A percentile compares a stretch with the other conserved stretches of the same genome.
Conservation (phyloP, 83 land plant species). For the Diphasiastrum complanatum region DNA sequence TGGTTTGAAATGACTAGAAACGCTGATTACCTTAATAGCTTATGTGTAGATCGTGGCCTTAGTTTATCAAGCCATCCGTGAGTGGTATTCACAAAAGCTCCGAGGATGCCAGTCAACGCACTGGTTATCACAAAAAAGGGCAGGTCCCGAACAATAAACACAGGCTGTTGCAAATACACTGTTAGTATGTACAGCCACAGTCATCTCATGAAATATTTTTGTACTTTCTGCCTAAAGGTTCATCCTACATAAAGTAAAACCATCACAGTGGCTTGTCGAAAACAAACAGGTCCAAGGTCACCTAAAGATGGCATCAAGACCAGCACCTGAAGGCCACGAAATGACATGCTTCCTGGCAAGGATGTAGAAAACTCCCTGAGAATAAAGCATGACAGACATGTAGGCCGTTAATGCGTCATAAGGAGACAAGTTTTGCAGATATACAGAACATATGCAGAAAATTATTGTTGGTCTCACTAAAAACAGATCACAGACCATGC, state of each 20-base stretch:
- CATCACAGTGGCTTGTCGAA: background rate
- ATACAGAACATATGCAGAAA: no score
- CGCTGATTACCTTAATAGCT: slow-evolving; percentile 25
- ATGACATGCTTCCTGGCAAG: slow-evolving; percentile 36
- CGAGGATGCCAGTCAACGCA: slow-evolving; percentile 36
- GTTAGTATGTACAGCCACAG: no score
- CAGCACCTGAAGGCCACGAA: slow-evolving; percentile 35
- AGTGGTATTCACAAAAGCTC: slow-evolving; percentile 36
- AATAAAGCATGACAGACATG: background rate
- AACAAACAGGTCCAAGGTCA: background rate
- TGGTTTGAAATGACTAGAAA: background rate
- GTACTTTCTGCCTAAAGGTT: background rate
- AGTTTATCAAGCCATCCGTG: slow-evolving; percentile 36
- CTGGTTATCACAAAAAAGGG: slow-evolving; percentile 37
- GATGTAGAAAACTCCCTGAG: slow-evolving; percentile 36
- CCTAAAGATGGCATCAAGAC: slow-evolving; percentile 4
- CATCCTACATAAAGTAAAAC: background rate
- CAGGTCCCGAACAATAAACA: slow-evolving; percentile 26
- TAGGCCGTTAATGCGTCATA: background rate
- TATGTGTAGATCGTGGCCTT: slow-evolving; percentile 29
- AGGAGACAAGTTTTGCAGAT: background rate
- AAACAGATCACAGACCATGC: background rate
- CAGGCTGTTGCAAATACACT: slow-evolving; percentile 24
- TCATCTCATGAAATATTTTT: no score
- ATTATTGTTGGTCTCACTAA: background rate